Conservation (phyloP, 495 filamentous ascomycete species). For the Hypoxylon fuscum region DNA sequence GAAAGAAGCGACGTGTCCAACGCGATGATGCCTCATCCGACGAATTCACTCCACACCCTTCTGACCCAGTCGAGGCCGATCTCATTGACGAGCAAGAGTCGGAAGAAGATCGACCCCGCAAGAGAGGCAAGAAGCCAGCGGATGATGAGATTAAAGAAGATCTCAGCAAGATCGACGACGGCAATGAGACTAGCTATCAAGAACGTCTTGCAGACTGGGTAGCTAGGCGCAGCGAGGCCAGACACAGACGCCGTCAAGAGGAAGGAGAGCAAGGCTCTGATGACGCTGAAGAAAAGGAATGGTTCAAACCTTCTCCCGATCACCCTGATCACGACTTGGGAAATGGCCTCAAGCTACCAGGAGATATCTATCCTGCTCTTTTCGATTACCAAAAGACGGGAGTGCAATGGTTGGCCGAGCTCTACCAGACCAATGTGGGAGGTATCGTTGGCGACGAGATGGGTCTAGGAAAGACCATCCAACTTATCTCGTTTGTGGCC, state of each 20-base stretch:
- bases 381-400: conserved; percentile 97
- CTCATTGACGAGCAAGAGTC: conserved; percentile 44
- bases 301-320: conserved; percentile 85
- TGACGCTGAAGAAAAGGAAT: conserved; percentile 72
- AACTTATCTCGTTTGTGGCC: conserved; percentile 90
- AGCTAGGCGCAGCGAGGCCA: conserved; percentile 70
- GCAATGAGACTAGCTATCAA: conserved; percentile 86
- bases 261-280: conserved; percentile 44
- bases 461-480: conserved; percentile 95
- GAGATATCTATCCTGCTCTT: conserved; percentile 87
- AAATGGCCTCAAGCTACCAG: conserved; percentile 81
- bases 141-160: conserved; percentile 68
- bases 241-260: conserved; percentile 57
- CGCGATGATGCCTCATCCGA: conserved; percentile 51
- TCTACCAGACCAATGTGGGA: conserved; percentile 87
- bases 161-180: conserved; percentile 84
- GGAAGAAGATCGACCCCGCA: conserved; percentile 47
- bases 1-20: conserved; percentile 54
- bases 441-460: conserved; percentile 98
- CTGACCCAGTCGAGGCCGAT: conserved; percentile 41
- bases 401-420: conserved; percentile 95
- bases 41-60: conserved; percentile 53
- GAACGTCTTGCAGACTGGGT: conserved; percentile 79
- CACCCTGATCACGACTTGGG: conserved; percentile 75
- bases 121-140: conserved; percentile 51